Percentiles rank a stretch among this genome's conserved stretches.
These are phyloP conservation scores for Sonneratia alba DNA, from an alignment of 345 rosid species.

Conservation along the genomic window DNA sequence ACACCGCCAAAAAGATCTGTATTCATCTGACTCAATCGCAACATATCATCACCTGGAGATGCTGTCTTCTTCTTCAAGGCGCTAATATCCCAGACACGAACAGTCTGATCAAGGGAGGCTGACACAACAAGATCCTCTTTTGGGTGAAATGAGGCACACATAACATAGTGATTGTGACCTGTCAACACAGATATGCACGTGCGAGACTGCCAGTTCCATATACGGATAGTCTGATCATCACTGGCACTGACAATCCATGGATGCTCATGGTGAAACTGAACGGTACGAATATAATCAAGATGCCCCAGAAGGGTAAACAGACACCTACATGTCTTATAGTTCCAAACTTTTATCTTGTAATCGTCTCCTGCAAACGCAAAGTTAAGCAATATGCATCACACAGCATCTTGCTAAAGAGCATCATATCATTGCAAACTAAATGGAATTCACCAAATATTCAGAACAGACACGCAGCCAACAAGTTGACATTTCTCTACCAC, in stretches of 20 bases:
- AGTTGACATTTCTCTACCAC: background rate
- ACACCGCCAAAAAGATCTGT: conserved; percentile 88
- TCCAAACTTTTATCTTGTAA: conserved; percentile 97
- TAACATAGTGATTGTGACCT: conserved; percentile 96
- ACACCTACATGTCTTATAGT: conserved; percentile 81
- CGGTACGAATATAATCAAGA: conserved; percentile 93
- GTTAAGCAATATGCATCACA: background rate
- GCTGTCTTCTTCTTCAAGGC: conserved; percentile 78
- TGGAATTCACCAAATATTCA: background rate
- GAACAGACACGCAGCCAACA: background rate
- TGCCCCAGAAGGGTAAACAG: conserved; percentile 95
- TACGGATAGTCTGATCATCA: conserved; percentile 94
- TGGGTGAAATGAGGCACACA: conserved; percentile 97
- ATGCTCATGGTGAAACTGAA: conserved; percentile 91
- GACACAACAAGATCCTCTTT: conserved; percentile 96
- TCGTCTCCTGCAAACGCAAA: conserved; percentile 66
- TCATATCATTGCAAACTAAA: background rate
- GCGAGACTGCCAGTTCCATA: conserved; percentile 99
- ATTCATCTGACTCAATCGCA: conserved; percentile 87
- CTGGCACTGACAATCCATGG: conserved; percentile 99
- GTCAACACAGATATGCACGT: conserved; percentile 92
- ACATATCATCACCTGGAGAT: conserved; percentile 84
- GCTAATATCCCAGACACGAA: conserved; percentile 97
- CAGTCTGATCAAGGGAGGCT: conserved; percentile 93
- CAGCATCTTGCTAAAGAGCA: background rate